Percentiles rank a stretch among this genome's conserved stretches.
Conservation (phyloP, 2,329 filamentous ascomycete species). For the Xylariaceae sp. region DNA sequence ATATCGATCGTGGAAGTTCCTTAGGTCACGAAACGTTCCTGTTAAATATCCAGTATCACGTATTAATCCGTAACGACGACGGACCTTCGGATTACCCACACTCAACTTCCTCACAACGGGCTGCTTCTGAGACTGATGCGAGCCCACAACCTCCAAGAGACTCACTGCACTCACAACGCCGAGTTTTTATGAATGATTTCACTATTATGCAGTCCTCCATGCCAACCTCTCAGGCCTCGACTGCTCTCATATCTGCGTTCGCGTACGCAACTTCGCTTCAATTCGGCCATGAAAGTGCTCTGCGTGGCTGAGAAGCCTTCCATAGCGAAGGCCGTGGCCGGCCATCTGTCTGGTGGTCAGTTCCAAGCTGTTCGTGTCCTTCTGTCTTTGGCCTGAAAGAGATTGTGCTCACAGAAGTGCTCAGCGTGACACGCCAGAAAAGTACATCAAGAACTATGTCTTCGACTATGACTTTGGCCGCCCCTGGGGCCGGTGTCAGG, state of each 20-base stretch:
- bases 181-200: constrained; percentile 14
- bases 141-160: background rate
- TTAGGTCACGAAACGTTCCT: background rate
- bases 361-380: constrained; percentile 58
- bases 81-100: background rate
- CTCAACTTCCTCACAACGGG: background rate
- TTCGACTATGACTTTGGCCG: constrained; percentile 84
- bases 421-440: constrained; percentile 63
- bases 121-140: background rate
- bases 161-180: background rate
- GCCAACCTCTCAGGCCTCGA: constrained; percentile 10
- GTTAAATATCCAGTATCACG: background rate
- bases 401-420: constrained; percentile 10
- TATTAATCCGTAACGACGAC: background rate
- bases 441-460: constrained; percentile 88
- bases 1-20: background rate
- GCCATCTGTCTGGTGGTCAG: constrained; percentile 75
- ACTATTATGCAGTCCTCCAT: constrained; percentile 12
- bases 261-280: constrained; percentile 14
- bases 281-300: constrained; percentile 50
- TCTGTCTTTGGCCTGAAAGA: constrained; percentile 10
- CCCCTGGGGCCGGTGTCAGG: constrained; percentile 73
- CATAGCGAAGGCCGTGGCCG: constrained; percentile 89
- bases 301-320: constrained; percentile 87
- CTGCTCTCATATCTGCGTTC: constrained; percentile 16